Percentiles rank a stretch among this genome's conserved stretches.
Evolutionary conservation across 2,329 filamentous ascomycete species (phyloP).

Genomic region (Cytospora piceicola): DNA sequence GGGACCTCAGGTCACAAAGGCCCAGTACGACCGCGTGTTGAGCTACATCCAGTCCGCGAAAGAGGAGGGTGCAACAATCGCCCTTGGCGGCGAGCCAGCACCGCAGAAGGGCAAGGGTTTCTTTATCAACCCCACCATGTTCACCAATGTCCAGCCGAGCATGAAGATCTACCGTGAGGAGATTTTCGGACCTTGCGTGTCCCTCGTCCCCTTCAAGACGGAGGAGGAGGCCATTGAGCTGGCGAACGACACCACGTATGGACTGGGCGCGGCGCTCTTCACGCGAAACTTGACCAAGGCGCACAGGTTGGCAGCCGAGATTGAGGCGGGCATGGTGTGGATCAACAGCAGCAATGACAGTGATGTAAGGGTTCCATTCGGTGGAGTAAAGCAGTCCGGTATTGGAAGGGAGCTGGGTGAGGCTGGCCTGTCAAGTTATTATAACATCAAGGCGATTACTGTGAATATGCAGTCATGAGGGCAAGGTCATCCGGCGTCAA

Average conservation of each 20-base stretch:
- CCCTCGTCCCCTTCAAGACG: slow-evolving; percentile 40
- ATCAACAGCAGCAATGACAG: slow-evolving; percentile 49
- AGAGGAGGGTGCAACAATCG: slow-evolving; percentile 65
- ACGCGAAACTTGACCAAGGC: slow-evolving; percentile 56
- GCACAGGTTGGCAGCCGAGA: slow-evolving; percentile 53
- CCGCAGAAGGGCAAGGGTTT: slow-evolving; percentile 57
- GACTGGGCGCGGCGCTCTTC: slow-evolving; percentile 61
- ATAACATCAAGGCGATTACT: slow-evolving; percentile 43
- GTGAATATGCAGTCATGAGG: slow-evolving; percentile 40
- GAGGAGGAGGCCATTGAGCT: slow-evolving; percentile 44
- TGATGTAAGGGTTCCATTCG: slow-evolving; percentile 58
- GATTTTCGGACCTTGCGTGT: slow-evolving; percentile 44
- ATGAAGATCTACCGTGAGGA: slow-evolving; percentile 44
- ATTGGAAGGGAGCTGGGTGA: slow-evolving; percentile 45
- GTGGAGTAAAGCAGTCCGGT: slow-evolving; percentile 45
- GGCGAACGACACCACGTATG: slow-evolving; percentile 56
- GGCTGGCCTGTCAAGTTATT: slow-evolving; percentile 43
- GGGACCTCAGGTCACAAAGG: slow-evolving; percentile 70
- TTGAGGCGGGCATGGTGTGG: slow-evolving; percentile 60
- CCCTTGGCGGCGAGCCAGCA: slow-evolving; percentile 59
- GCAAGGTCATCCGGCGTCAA: background rate
- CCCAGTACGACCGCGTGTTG: slow-evolving; percentile 69
- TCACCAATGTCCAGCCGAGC: slow-evolving; percentile 41
- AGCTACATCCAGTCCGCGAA: slow-evolving; percentile 70
- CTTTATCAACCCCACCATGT: slow-evolving; percentile 43